phyloP scores from a whole-genome alignment of 139 green algal species.

The Picochlorum sp. region DNA sequence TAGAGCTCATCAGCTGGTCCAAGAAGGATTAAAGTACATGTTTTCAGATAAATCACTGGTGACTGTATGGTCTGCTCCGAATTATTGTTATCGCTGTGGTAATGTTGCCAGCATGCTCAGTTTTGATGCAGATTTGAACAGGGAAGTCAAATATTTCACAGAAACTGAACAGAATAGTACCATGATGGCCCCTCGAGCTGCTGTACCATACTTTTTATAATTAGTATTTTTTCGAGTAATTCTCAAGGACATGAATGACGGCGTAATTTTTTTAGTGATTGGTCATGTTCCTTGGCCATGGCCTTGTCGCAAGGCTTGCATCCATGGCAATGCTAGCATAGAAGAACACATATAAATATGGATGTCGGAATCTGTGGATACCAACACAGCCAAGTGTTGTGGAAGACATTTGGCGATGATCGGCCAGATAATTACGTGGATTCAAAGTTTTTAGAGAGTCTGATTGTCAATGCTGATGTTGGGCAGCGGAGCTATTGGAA shows the following conservation, averaged over 20 bases:
- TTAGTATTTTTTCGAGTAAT: too few species aligned
- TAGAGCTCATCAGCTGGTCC: conserved; percentile 95
- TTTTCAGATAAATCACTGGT: conserved; percentile 78
- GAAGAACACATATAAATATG: too few species aligned
- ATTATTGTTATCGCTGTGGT: conserved; percentile 99
- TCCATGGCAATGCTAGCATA: too few species aligned
- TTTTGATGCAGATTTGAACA: conserved; percentile 87
- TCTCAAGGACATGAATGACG: too few species aligned
- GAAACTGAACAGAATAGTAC: conserved; percentile 94
- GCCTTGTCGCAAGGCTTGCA: too few species aligned
- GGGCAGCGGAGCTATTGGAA: conserved; percentile 23
- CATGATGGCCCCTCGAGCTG: conserved; percentile 72
- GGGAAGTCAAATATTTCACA: conserved; percentile 78
- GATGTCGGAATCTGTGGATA: too few species aligned
- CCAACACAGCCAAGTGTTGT: neutral
- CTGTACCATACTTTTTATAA: conserved; percentile 80
- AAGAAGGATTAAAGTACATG: conserved; percentile 99
- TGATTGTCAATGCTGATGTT: conserved; percentile 41
- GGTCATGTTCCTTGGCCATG: too few species aligned
- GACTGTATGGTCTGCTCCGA: conserved; percentile 96
- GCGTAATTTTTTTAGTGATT: too few species aligned
- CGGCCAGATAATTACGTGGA: conserved; percentile 59
- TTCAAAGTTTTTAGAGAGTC: conserved; percentile 50
- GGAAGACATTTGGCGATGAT: conserved; percentile 21
- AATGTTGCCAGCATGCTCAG: conserved; percentile 95